Evolutionary conservation across 2,329 filamentous ascomycete genomes (phyloP), one percentile per base, ranked within the genome.

Genomic region (Hymenoscyphus fructigenus): DNA sequence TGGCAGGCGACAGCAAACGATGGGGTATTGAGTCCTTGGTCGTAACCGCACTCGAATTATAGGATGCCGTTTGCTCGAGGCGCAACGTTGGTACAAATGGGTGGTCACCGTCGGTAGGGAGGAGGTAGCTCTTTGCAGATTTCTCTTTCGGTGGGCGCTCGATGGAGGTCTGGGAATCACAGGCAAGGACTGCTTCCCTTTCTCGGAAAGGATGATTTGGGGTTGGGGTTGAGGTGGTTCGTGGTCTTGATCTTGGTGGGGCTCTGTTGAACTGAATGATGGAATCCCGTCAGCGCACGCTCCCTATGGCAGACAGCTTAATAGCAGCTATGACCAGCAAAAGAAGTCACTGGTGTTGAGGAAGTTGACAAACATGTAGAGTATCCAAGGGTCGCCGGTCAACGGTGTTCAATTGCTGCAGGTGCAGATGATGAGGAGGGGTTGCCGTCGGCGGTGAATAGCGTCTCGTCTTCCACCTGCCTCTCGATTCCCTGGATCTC

Each of bases 271-370:
- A 32, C 26, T 57, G 53, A 17, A 32, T 57, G 53, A 57, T 28
- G 53, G 53, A 28, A 57, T 57, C 53, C 53, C 28, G 53, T 57
- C 53, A 57, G 53, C 26, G 29, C 53, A 28, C 53, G 26, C 53
- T 32, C 29, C 53, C 17, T 20, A 29, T 34, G 29, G 44, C 34
- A 14, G 34, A 36, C 34, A 36, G 34, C 34, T 12, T 36, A 14
- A 5, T 23, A 20, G 44, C 44, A 50, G 44, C n/a, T 50, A 7
- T 12, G n/a, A 23, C 44, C 20, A 50, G n/a, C 20, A 50, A n/a
- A 20, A 20, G n/a, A 50, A 50, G 44, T 50, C n/a, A 7, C n/a
- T n/a, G 44, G 17, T 23, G 9, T n/a, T 23, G 44, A 23, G 44
- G 44, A 26, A 50, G n/a, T 23, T 23, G 44, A 50, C 44, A 20